Conservation (phyloP, 352 stramenopile genomes). For the Pythium brachiatum region DNA sequence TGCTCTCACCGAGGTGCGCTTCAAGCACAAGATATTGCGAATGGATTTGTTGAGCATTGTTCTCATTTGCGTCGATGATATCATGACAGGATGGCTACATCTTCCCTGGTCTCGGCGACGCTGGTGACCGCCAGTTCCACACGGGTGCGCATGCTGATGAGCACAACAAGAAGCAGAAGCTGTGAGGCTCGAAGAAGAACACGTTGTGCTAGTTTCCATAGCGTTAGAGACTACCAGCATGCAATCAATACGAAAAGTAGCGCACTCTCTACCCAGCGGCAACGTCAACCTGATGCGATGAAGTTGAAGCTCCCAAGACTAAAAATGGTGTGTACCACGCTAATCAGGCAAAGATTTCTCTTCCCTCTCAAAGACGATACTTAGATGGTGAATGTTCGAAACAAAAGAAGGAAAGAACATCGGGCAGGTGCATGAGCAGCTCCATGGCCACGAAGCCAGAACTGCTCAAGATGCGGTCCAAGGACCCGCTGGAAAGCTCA, state of each 20-base stretch:
- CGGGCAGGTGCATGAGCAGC: not conserved
- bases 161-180: constrained; percentile 57
- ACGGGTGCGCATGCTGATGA: constrained; percentile 55
- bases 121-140: constrained; percentile 82
- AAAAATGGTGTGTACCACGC: constrained; percentile 5
- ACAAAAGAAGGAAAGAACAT: constrained; percentile 20
- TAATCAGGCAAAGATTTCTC: constrained; percentile 2
- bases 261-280: too few species aligned
- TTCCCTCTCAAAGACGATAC: constrained; percentile 3
- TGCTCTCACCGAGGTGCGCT: constrained; percentile 55
- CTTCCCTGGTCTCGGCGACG: constrained; percentile 76
- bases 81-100: constrained; percentile 70
- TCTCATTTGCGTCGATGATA: not conserved
- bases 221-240: not conserved
- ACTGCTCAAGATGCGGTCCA: constrained; percentile 68
- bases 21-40: not conserved
- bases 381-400: not conserved
- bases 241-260: too few species aligned
- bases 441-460: constrained; percentile 28
- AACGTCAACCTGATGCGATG: too few species aligned
- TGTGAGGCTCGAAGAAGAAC: constrained; percentile 26
- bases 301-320: not conserved
- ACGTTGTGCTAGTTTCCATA: not conserved
- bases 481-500: constrained; percentile 84
- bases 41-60: not conserved